phyloP scores from a whole-genome alignment of 2,329 filamentous ascomycete species.

The Graphilbum sp. region DNA sequence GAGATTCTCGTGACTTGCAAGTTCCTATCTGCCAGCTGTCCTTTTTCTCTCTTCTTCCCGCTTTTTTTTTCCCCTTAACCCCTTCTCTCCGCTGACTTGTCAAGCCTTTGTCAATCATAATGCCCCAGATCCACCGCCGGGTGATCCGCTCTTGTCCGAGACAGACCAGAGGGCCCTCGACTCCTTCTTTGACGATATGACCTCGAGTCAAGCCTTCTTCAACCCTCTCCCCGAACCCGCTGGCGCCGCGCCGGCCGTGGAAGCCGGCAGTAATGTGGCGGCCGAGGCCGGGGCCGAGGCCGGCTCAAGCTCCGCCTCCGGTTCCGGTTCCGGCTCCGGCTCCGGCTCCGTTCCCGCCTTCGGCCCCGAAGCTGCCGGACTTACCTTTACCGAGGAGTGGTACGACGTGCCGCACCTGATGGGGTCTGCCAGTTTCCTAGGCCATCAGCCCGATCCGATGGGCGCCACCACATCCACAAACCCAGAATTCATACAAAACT shows the following conservation, averaged over 20 bases:
- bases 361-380: background rate
- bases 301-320: background rate
- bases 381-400: constrained; percentile 28
- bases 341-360: too few species aligned
- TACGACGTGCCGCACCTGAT: constrained; percentile 46
- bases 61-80: background rate
- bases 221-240: too few species aligned
- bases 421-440: constrained; percentile 47
- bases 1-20: too few species aligned
- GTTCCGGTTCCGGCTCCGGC: too few species aligned
- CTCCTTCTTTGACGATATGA: constrained; percentile 39
- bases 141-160: constrained; percentile 48
- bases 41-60: background rate
- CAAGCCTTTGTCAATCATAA: constrained; percentile 12
- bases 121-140: constrained; percentile 45
- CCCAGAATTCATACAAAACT: background rate
- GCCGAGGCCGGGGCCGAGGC: too few species aligned
- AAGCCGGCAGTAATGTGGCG: too few species aligned
- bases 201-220: constrained; percentile 22
- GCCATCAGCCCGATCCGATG: constrained; percentile 27
- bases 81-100: background rate
- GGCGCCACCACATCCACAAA: constrained; percentile 12
- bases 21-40: background rate
- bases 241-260: too few species aligned
- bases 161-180: constrained; percentile 42